Evolutionary conservation across 2,329 filamentous ascomycete species (phyloP), one percentile per base, ranked within the genome.

Genomic region (Amphichorda felina): DNA sequence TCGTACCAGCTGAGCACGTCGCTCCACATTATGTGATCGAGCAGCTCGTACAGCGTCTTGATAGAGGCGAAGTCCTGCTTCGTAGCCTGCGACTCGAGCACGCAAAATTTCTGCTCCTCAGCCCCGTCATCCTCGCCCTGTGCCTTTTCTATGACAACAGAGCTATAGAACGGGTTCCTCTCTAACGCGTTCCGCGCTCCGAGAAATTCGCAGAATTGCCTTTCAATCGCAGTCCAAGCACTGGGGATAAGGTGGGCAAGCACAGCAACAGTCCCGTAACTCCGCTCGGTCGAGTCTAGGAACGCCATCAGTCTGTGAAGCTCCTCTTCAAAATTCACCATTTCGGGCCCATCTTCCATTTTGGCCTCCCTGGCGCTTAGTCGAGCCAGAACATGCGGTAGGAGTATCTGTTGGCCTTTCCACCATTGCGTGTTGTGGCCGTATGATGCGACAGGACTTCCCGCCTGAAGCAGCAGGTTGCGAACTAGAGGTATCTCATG

Each of bases 261-360:
- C 5, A 58, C 54, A 37, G 72, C 69, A 16, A 64, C 64, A 1
- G 68, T 70, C 11, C 70, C 75, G 42, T 77, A 78, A 30, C 66
- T 69, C 30, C 76, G 64, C 18, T 78, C 69, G 0, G 74, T 75
- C 8, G 53, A 57, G 38, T 79, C 75, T 3, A 80, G 60, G 41
- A 80, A 79, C 8, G 73, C 75, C 58, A 80, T 66, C 5, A 80
- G 50, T 11, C 75, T 70, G 43, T 79, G 75, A 2, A 78, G 43
- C 48, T 79, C 75, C 17, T 73, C 61, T 35, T 58, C 52, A 39
- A 72, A 59, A 14, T 60, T 51, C 10, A 62, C 51, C 33, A 45
- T 36, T 24, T 50, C 54, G 19, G 38, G 33, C 14, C 36, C 43
- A 9, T 51, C 48, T 5, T 47, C 4, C 8, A 6, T 28, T 13